Base-by-base conservation (phyloP, 768 basidiomycete species). In the Cyathus striatus region DNA sequence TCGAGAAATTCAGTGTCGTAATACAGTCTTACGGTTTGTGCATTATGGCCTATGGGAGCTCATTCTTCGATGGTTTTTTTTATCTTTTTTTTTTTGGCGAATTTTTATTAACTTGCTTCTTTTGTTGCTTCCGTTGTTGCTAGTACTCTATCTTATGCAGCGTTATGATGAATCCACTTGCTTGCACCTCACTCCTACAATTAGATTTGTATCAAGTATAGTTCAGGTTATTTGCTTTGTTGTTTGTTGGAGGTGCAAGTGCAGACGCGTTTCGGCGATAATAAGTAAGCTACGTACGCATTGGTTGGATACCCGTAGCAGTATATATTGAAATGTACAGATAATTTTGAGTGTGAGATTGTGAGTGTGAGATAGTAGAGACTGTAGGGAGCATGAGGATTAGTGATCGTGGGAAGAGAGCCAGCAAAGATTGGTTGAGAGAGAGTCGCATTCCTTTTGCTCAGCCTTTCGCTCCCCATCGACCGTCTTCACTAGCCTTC, bases 401-500 rank as follows among this genome's bases (percentile, higher is more conserved):
- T n/a, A n/a, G n/a, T n/a, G n/a, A n/a, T n/a, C 65, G 64, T 64
- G 66, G 64, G 65, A 66, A 65, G 45, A 36, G 33, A 47, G 59
- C 56, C 58, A 62, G 61, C 60, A 51, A 57, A 51, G 54, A 52
- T 53, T 53, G 51, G 50, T 46, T 46, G 44, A 46, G 40, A 40
- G 45, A 49, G 55, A 47, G 57, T 50, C 44, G 46, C 40, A 57
- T 54, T 62, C 67, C 58, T 62, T 64, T 60, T n/a, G n/a, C n/a
- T n/a, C n/a, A n/a, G n/a, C n/a, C n/a, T n/a, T n/a, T n/a, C n/a
- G n/a, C n/a, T n/a, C n/a, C n/a, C 55, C 65, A 63, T 64, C 69
- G 63, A 62, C 67, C 65, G 50, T 55, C 54, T 63, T 60, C 56
- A 62, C 66, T 67, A 69, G 68, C 73, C 69, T 69, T 71, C 71